Base-by-base conservation (phyloP, 2,329 filamentous ascomycete genomes). In the Onygena corvina region DNA sequence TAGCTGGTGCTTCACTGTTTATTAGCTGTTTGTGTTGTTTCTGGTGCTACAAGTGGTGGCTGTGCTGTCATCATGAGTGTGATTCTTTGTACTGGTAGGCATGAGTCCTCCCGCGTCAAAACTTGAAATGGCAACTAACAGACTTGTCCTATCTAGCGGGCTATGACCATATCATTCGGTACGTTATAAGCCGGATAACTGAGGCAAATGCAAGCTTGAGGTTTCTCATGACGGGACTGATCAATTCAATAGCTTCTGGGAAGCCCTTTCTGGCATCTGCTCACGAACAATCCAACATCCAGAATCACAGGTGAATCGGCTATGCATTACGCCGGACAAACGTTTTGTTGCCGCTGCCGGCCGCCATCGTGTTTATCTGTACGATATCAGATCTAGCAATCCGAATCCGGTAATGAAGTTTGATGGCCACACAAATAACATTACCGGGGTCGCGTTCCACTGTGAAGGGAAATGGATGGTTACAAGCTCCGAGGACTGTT, bases 381-480 rank as follows among this genome's bases (percentile, higher is more conserved):
- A 93, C 72, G 92, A 98, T 63, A 94, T 96, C 73, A 94, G 94
- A 63, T 94, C 88, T 12, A 90, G 87, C n/a, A 96, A 96, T 60
- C 89, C 92, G 1, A 92, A 90, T 57, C 84, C 92, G 1, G 76
- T 96, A 20, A 79, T 96, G 61, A 89, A 84, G 16, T 96, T 98
- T 61, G 90, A 96, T 64, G 92, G 92, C 35, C 92, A 98, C 69
- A 92, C 86, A 9, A 87, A 83, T 57, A 98, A 98, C 61, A 83
- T 98, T 63, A 98, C 92, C 0, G 92, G 92, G 36, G 86, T 98
- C 42, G 89, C 89, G 8, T 98, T 98, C 65, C 92, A 98, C 67
- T 96, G 90, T 65, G 92, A 98, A 67, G 89, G 90, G 8, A 98
- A 98, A 71, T 98, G 92, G 92, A 95, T 98, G 86, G 92, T 96